Evolutionary conservation across 2,329 filamentous ascomycete species (phyloP).

Genomic region (Xylariaceae sp.): DNA sequence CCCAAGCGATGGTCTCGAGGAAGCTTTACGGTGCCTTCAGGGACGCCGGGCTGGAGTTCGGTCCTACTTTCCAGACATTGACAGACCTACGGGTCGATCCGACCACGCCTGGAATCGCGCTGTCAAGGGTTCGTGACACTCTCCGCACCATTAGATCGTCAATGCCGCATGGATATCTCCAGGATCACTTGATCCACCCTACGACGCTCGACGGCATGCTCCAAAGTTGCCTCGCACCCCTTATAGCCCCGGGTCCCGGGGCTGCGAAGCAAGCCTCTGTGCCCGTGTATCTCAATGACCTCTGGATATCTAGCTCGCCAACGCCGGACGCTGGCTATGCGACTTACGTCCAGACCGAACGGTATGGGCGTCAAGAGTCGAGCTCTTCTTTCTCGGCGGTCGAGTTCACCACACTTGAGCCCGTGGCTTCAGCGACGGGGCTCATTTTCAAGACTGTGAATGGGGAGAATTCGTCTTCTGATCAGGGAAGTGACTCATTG

Average conservation of each 20-base stretch:
- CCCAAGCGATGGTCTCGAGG: too few relatives aligned
- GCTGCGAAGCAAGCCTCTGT: slow-evolving; percentile 6
- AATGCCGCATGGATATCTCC: slow-evolving; percentile 11
- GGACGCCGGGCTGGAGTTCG: too few relatives aligned
- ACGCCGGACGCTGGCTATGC: slow-evolving; percentile 6
- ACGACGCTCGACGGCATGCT: slow-evolving; percentile 13
- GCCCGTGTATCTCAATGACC: slow-evolving; percentile 6
- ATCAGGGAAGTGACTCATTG: too few relatives aligned
- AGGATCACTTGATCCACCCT: slow-evolving; percentile 16
- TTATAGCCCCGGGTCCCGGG: slow-evolving; percentile 2
- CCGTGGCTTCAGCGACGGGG: too few relatives aligned
- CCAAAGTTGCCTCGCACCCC: slow-evolving; percentile 9
- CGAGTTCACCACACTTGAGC: too few relatives aligned
- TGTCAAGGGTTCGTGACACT: slow-evolving; percentile 7
- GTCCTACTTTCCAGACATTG: too few relatives aligned
- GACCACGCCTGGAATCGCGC: neutral
- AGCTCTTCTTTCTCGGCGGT: slow-evolving; percentile 12
- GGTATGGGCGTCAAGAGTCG: slow-evolving; percentile 8
- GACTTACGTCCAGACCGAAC: slow-evolving; percentile 4
- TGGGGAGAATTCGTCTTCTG: too few relatives aligned
- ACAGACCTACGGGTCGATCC: too few relatives aligned
- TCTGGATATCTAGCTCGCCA: slow-evolving; percentile 10
- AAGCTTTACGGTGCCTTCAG: too few relatives aligned
- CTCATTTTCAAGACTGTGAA: too few relatives aligned
- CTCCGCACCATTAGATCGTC: slow-evolving; percentile 2